Percentiles rank a stretch among this genome's conserved stretches.
phyloP scores from a whole-genome alignment of 1,284 basidiomycete species.

The Fistulinella cinereoalba region DNA sequence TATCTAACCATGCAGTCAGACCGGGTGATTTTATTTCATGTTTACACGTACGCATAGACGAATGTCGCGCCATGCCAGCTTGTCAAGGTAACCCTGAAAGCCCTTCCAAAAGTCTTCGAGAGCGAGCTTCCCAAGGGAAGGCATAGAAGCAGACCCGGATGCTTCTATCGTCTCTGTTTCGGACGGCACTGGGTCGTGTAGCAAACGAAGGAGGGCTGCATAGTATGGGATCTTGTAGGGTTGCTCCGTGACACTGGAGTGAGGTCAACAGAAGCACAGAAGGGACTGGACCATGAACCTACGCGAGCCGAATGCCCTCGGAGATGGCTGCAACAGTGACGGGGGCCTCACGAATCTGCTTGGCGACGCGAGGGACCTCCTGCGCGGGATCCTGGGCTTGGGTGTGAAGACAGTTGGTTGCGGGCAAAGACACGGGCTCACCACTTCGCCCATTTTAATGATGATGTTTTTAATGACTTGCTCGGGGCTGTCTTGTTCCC shows the following conservation, averaged over 20 bases:
- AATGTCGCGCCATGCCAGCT: constrained; percentile 84
- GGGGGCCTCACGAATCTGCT: constrained; percentile 58
- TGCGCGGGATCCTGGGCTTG: constrained; percentile 60
- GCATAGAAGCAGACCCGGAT: constrained; percentile 32
- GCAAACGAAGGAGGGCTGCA: constrained; percentile 72
- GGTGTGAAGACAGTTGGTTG: constrained; percentile 6
- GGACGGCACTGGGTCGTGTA: constrained; percentile 52
- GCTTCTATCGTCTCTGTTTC: constrained; percentile 30
- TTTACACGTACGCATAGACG: constrained; percentile 68
- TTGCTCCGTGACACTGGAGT: constrained; percentile 75
- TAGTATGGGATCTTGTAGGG: constrained; percentile 91
- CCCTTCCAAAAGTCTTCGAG: constrained; percentile 86
- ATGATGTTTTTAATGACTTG: constrained; percentile 68
- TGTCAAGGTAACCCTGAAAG: constrained; percentile 83
- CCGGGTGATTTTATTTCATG: neutral
- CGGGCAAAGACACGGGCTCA: constrained; percentile 42
- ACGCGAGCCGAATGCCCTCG: constrained; percentile 78
- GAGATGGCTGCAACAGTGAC: constrained; percentile 61
- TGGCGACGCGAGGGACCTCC: constrained; percentile 64
- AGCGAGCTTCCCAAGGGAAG: constrained; percentile 69
- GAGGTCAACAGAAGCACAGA: constrained; percentile 4
- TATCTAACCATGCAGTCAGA: constrained; percentile 49
- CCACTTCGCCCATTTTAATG: constrained; percentile 80
- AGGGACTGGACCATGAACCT: neutral
- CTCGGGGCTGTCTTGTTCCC: constrained; percentile 69